A percentile compares a stretch with the other conserved stretches of the same genome.
Conservation (phyloP, 2,329 filamentous ascomycete genomes). For the Furcasterigmium furcatum region DNA sequence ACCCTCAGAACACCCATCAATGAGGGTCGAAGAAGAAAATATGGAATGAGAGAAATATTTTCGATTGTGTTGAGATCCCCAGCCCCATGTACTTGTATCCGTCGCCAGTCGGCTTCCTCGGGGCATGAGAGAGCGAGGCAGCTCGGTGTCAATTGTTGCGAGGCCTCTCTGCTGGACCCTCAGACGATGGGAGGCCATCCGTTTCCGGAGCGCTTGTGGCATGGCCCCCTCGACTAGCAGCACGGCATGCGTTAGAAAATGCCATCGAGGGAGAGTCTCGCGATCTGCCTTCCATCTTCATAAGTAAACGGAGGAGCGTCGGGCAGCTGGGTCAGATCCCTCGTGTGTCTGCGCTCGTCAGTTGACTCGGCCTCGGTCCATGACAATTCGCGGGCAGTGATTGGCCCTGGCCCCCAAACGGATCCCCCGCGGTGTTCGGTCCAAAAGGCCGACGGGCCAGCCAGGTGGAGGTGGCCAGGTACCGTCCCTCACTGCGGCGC, state of each 20-base stretch:
- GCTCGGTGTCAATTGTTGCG: neutral
- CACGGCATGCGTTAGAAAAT: neutral
- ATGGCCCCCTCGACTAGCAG: neutral
- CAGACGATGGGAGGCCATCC: neutral
- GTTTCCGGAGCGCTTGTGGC: neutral
- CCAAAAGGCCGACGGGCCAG: slow-evolving; percentile 7
- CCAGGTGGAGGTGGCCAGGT: neutral
- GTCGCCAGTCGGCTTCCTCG: neutral
- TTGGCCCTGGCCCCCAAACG: neutral
- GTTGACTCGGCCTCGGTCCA: neutral
- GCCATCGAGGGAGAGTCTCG: neutral
- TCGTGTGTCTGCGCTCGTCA: neutral
- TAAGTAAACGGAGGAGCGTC: neutral
- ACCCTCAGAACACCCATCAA: no score
- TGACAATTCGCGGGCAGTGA: neutral
- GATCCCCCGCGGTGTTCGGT: slow-evolving; percentile 9
- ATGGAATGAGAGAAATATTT: neutral
- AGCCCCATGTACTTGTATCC: neutral
- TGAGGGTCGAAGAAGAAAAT: neutral
- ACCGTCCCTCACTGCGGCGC: neutral
- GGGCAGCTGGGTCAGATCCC: neutral
- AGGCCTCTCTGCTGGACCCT: neutral
- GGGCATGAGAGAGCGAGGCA: neutral
- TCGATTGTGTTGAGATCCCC: neutral
- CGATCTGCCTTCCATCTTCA: neutral